A percentile compares a stretch with the other conserved stretches of the same genome.
phyloP scores from a whole-genome alignment of 2,329 filamentous ascomycete genomes.

The Apiospora koreana region DNA sequence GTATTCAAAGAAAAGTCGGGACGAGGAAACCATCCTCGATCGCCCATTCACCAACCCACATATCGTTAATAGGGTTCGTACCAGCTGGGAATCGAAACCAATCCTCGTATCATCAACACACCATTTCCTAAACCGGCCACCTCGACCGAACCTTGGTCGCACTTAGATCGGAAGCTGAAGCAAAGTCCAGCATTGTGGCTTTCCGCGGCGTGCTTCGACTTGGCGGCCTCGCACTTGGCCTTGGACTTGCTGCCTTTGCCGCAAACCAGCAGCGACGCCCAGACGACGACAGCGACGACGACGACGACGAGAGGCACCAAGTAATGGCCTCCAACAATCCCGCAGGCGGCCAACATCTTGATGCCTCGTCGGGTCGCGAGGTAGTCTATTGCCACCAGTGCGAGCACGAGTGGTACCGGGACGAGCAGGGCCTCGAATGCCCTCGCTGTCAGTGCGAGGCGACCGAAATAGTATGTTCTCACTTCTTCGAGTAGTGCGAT shows the following conservation, averaged over 20 bases:
- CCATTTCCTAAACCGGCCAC: background rate
- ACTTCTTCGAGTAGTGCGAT: background rate
- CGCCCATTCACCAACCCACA: background rate
- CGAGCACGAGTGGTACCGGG: conserved; percentile 75
- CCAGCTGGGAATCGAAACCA: background rate
- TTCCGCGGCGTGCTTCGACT: conserved; percentile 53
- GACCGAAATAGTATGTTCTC: conserved; percentile 75
- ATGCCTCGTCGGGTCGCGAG: conserved; percentile 58
- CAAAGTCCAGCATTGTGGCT: conserved; percentile 42
- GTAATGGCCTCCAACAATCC: conserved; percentile 38
- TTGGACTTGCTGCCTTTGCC: conserved; percentile 59
- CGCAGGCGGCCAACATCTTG: conserved; percentile 41
- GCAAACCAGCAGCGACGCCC: conserved; percentile 47
- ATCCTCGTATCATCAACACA: background rate
- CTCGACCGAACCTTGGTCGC: background rate
- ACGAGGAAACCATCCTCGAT: background rate
- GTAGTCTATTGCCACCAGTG: conserved; percentile 88
- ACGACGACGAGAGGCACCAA: conserved; percentile 35
- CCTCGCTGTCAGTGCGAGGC: conserved; percentile 77
- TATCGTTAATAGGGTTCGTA: background rate
- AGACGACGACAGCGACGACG: too few species aligned
- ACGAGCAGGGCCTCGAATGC: conserved; percentile 69
- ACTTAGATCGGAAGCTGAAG: conserved; percentile 18
- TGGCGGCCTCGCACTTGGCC: conserved; percentile 57
- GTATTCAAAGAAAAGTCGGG: background rate